Evolutionary conservation across 108 stramenopile species (phyloP), one percentile per base, ranked within the genome.

Genomic region (Pseudonitzschia delicatissima): DNA sequence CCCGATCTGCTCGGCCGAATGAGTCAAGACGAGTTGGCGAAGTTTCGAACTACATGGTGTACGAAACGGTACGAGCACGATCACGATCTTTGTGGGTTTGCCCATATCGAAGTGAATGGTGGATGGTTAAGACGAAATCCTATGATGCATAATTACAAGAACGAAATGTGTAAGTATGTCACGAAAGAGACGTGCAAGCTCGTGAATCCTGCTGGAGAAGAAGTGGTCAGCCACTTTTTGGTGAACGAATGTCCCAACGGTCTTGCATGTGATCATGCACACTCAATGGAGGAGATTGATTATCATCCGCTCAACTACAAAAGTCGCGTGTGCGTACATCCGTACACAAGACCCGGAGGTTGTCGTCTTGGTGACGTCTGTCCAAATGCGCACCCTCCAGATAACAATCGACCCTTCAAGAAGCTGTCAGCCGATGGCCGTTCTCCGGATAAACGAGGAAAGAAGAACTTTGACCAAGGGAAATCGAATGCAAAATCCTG

Each of bases 51-150:
- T 26, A 74, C 86, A 4, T 94, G 93, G 93, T 94, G 93, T 52
- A 70, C 86, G 47, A 94, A 94, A 62, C 80, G 93, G 26, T 94
- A 94, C 68, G 93, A 94, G 9, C 93, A 94, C 49, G 86, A 94
- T 63, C 86, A 89, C 52, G 62, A 81, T 17, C 69, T 94, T 21
- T 94, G 93, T 72, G 73, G 83, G 13, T 91, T 94, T 65, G 87
- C 90, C 33, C 93, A 93, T 66, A 81, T 81, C 25, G 88, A 87
- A 21, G 64, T 87, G 23, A 90, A 89, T 45, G 76, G 86, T 31
- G 93, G 93, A 0, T 94, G 93, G 93, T 64, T 94, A 3, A 82
- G 93, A 34, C 86, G 93, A 15, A 72, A 94, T 66, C 87, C 89
- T 23, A 58, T 45, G 26, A 26, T 77, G 20, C 36, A 74, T 66